Base-by-base conservation (phyloP, 2,329 filamentous ascomycete genomes). In the Beauveria scarabaeidicola region DNA sequence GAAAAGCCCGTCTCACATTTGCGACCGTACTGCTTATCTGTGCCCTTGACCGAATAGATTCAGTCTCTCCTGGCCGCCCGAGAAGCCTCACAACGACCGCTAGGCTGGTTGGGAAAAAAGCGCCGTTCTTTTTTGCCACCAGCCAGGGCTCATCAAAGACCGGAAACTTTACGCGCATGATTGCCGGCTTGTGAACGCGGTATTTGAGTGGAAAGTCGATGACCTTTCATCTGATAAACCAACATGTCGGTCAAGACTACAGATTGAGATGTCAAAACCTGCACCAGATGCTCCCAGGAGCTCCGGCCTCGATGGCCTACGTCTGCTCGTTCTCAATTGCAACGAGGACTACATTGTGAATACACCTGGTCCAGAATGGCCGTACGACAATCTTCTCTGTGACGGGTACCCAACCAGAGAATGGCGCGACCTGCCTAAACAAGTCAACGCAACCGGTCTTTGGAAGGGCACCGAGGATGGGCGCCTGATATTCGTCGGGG, bases 381-480 rank as follows among this genome's bases (percentile, higher is more conserved):
- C 73, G 72, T 72, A 75, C 19, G 71, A 69, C 27, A 70, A 67
- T 13, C 69, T 78, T 67, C 62, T 66, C 1, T 78, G 75, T 75
- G 73, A 73, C 58, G 75, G 75, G 1, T 75, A 77, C 65, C 69
- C 68, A 1, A 67, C 70, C 21, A 67, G 72, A 63, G 67, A 54
- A n/a, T 62, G 61, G 15, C n/a, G 29, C 2, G 36, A 51, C 8
- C 38, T 61, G 36, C 52, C 48, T 1, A 0, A 23, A 3, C 46
- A 51, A 5, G n/a, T 56, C 51, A 51, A 46, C 6, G 46, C 59
- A 17, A 61, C 41, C 2, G 60, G 44, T 13, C 58, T 58, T 17
- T 64, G 63, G 64, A 63, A 65, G 19, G 64, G 54, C 29, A 59
- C 32, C 5, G 54, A 46, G 15, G 53, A 59, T n/a, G 60, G 64